Evolutionary conservation across 2,329 filamentous ascomycete genomes (phyloP).

Genomic region (Beauveria scarabaeidicola): DNA sequence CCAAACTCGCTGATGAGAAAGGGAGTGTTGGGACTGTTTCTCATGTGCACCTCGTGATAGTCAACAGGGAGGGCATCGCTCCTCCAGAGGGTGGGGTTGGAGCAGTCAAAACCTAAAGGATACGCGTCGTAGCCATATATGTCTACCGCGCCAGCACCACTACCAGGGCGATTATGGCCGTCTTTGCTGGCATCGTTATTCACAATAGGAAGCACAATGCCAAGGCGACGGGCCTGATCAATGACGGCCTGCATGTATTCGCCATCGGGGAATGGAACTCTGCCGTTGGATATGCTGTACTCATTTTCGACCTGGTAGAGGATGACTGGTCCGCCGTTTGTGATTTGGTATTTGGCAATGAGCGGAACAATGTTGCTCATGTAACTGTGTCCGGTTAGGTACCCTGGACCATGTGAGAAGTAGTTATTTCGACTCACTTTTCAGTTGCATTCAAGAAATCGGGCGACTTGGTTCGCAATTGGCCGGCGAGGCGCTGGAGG

Average conservation of each 20-base stretch:
- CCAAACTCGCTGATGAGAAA: constrained; percentile 57
- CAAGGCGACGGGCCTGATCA: constrained; percentile 52
- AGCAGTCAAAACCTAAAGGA: constrained; percentile 34
- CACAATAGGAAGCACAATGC: constrained; percentile 61
- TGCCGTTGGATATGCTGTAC: constrained; percentile 27
- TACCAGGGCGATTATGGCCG: constrained; percentile 15
- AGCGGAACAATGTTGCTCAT: constrained; percentile 47
- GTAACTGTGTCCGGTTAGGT: constrained; percentile 33
- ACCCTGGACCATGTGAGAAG: neutral
- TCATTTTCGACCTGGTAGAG: constrained; percentile 68
- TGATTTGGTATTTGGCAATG: constrained; percentile 63
- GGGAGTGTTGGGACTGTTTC: constrained; percentile 55
- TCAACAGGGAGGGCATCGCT: constrained; percentile 44
- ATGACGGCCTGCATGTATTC: constrained; percentile 60
- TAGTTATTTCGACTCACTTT: constrained; percentile 30
- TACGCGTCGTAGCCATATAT: constrained; percentile 39
- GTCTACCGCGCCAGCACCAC: constrained; percentile 24
- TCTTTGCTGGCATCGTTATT: constrained; percentile 53
- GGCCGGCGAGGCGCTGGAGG: constrained; percentile 53
- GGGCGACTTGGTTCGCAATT: constrained; percentile 46
- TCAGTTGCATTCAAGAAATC: constrained; percentile 54
- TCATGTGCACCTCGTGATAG: constrained; percentile 44
- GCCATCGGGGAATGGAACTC: constrained; percentile 48
- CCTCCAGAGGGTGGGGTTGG: constrained; percentile 46
- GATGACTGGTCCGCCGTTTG: constrained; percentile 64